Evolutionary conservation across 2,329 filamentous ascomycete species (phyloP), one percentile per base, ranked within the genome.

Genomic region (Juglanconis sp.): DNA sequence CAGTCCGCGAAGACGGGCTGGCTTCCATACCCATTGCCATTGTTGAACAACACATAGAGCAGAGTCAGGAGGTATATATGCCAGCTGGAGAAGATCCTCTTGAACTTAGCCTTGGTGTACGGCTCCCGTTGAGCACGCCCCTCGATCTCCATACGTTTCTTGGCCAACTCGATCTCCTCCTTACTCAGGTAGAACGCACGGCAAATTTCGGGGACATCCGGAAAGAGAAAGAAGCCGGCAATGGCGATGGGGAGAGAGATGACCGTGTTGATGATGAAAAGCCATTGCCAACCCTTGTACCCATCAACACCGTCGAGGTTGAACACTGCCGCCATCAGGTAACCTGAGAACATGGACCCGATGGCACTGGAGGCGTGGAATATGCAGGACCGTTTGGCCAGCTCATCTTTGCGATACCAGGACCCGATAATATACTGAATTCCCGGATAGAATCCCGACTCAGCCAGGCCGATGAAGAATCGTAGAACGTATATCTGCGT

Each of bases 31-130:
- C 75, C 73, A 2, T 73, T 75, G 2, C 80, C 84, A 65, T 89
- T 89, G 70, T 87, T 87, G 75, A 88, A 89, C 47, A 82, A 79
- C 67, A 88, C 77, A 68, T 89, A 89, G 1, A 88, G 70, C 0
- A 83, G 57, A 0, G 79, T 79, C 3, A 90, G 73, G 0, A 81
- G 65, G 58, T 86, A 89, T 1, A 89, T 83, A 63, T 87, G 86
- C 87, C 87, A 89, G 5, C 81, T 83, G 0, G 77, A 76, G 59
- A 88, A 82, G 17, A 89, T 88, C 65, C 81, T 83, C 69, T 77
- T 79, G 44, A 89, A 66, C 70, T 86, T 88, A 72, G 68, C 65
- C 56, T 68, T 69, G 0, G 75, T 78, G 60, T 72, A 79, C 0
- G 72, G 71, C 0, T 73, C 71, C 0, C 78, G 70, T 35, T 72